Base-by-base conservation (phyloP, 2,329 filamentous ascomycete species). In the Trichoderma sp. region DNA sequence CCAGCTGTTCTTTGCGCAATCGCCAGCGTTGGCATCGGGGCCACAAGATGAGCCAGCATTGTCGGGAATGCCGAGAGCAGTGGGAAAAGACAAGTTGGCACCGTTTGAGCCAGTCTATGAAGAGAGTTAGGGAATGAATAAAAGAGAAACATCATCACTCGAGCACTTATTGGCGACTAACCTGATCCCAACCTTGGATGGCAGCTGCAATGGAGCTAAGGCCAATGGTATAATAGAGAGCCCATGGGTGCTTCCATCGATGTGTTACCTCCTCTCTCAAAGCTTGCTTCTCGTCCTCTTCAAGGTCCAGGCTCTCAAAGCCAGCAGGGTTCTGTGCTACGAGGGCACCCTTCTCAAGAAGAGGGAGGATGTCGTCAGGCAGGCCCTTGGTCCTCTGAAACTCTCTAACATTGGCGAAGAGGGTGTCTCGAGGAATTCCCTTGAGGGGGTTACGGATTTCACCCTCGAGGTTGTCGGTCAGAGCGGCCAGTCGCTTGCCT, bases 171-270 rank as follows among this genome's bases (percentile, higher is more conserved):
- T 15, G 36, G n/a, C 30, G 7, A 66, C 76, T 66, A 47, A 79
- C 81, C 84, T 81, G 79, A 74, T 83, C 82, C 82, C 80, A 82
- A 21, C 80, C 82, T 74, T 88, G 88, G 11, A 88, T 86, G 7
- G 86, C 86, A 3, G 87, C 86, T 3, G 85, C 86, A 30, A 88
- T 81, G 3, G 86, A 86, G 76, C 85, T 86, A 75, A 87, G 83
- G 26, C 83, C 79, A 76, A 57, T 68, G 28, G 84, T 85, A 73
- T 83, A 86, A 76, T 86, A 88, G 1, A 88, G 78, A 57, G 81
- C 75, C 79, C 80, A 83, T 4, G 86, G 85, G 60, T 86, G 84
- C 8, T 80, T 80, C 86, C 86, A 88, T 56, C 84, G 82, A 72
- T 86, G 83, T 0, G 82, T 85, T 8, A 81, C 78, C 74, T 88